Base-by-base conservation (phyloP, 2,329 filamentous ascomycete species). In the Penicillium hesseltinei region DNA sequence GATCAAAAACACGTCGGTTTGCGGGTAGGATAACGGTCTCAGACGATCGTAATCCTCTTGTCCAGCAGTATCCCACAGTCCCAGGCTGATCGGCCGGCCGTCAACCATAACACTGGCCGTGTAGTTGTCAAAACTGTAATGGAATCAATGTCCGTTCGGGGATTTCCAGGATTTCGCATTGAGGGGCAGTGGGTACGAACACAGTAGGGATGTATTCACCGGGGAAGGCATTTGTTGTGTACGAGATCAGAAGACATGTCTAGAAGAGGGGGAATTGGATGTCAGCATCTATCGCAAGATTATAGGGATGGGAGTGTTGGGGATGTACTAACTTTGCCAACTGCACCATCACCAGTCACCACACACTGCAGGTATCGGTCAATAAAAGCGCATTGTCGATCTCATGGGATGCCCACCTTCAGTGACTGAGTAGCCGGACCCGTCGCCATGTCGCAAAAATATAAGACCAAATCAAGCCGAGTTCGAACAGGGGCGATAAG, bases 121-220 rank as follows among this genome's bases (percentile, higher is more conserved):
- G 82, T 97, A 97, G 81, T 99, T 99, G 76, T 97, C 93, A 79
- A 97, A 97, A 63, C 92, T 96, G 67, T 33, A 27, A 49, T 43
- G 59, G 50, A 45, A 65, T 63, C 56, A 66, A 66, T 51, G 58
- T 63, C 51, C 50, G 48, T 48, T 52, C 29, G 38, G 15, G 15
- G 50, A 42, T 40, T 40, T 33, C 11, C 47, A 38, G 33, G 47
- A 21, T 54, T 40, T 67, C 25, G 39, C 59, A 43, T 48, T 46
- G 19, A 43, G 55, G 64, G 60, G 69, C 53, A 55, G 46, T 17
- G 63, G 63, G 46, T 54, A 75, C 75, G 68, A 65, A 77, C 75
- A 99, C 94, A 70, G 94, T 99, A 66, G 94, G 94, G 69, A 99
- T 97, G 79, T 99, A 99, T 83, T 99, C 94, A 77, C 94, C 94